phyloP scores from a whole-genome alignment of 768 basidiomycete species.

The Trametes elegans region DNA sequence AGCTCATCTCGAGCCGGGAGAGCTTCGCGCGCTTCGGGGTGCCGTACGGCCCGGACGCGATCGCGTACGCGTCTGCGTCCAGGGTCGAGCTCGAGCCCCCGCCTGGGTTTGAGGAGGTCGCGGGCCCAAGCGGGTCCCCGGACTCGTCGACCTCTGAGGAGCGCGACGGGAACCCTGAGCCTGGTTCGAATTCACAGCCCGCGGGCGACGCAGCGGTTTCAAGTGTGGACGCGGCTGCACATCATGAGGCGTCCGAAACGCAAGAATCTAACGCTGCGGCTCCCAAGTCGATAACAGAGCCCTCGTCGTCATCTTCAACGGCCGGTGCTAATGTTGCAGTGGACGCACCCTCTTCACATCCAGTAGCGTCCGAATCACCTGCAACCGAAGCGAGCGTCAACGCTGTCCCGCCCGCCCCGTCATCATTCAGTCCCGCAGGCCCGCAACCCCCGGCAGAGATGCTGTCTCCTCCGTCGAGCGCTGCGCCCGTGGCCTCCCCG shows the following conservation, averaged over 20 bases:
- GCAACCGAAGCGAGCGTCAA: too few species aligned
- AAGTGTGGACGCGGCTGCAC: not conserved
- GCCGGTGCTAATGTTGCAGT: too few species aligned
- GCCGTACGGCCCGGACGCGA: conserved; percentile 74
- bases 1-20: conserved; percentile 67
- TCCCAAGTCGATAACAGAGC: not conserved
- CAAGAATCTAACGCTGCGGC: too few species aligned
- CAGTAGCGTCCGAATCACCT: too few species aligned
- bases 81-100: conserved; percentile 43
- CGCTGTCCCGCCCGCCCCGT: too few species aligned
- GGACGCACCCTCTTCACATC: too few species aligned
- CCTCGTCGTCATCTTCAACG: not conserved
- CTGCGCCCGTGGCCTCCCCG: not conserved
- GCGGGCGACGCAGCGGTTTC: not conserved
- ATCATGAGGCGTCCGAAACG: too few species aligned
- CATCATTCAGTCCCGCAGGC: too few species aligned
- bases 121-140: not conserved
- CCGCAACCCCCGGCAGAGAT: too few species aligned
- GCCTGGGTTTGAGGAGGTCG: conserved; percentile 29
- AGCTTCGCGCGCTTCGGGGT: conserved; percentile 66
- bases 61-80: conserved; percentile 57
- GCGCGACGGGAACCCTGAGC: not conserved
- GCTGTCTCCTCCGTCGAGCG: not conserved
- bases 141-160: not conserved
- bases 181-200: not conserved